Evolutionary conservation across 495 filamentous ascomycete species (phyloP), one percentile per base, ranked within the genome.

Genomic region (Penicillium waksmanii): DNA sequence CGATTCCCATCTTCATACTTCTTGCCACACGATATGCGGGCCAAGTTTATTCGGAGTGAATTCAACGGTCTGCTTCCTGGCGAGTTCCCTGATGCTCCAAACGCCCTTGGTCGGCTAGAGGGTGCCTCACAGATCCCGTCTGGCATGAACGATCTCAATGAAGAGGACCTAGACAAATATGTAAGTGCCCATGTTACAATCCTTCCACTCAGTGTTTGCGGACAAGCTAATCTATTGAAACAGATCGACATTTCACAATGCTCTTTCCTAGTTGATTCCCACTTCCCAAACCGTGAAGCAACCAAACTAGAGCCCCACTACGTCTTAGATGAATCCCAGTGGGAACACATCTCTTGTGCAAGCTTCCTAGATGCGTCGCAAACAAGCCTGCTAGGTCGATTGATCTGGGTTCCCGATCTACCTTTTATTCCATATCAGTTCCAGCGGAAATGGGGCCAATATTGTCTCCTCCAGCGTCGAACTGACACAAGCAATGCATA

Each of bases 1-100:
- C 90, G 96, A 49, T 99, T 96, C 67, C 96, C 96, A 11, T 93
- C 90, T 13, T 93, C 91, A 5, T 98, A 93, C 75, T 91, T 93
- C 70, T 80, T 99, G 1, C 96, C 96, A 0, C 72, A 86, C 7
- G 81, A 81, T 46, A 88, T 93, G 82, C 84, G 83, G 43, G 90
- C 90, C 57, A 96, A 91, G 60, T 98, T 96, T 64, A 78, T 99
- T 52, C 89, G 88, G 63, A 95, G 90, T 65, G 91, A 91, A 57
- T 99, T 99, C 74, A 80, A 82, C 25, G 96, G 96, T 10, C 74
- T 99, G 40, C 80, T 99, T 23, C 96, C 96, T 2, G 96, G 96
- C 5, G 89, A 96, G 67, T 99, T 98, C 70, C 82, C 83, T 17
- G 88, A 91, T 72, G 89, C 85, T 3, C 77, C 79, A 13, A 84